Base-by-base conservation (phyloP, 129 eudicot species). In the Centella asiatica region DNA sequence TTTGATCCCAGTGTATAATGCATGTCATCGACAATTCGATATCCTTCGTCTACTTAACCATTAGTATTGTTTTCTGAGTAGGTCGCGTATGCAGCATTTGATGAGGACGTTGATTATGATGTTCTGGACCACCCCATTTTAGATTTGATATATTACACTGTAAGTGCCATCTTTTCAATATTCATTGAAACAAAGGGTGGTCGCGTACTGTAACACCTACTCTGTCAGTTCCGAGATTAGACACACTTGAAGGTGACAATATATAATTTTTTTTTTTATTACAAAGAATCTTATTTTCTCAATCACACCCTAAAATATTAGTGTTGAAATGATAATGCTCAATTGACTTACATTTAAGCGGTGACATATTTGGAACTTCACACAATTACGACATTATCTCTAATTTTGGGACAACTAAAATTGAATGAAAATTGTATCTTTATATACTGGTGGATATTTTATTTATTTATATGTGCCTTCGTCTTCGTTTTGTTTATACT, bases 51-150 rank as follows among this genome's bases (percentile, higher is more conserved):
- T 47, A 25, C 42, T 62, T 26, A 1, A 25, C 5, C 26, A 28
- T 44, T 13, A 17, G 17, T 52, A 40, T 28, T 60, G 22, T 25
- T 49, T 40, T 46, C 19, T 74, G 57, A 44, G 19, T 19, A 86
- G 97, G 82, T 69, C 46, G 67, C 72, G 9, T 29, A 83, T 6
- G 78, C 95, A 10, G 92, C 92, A 10, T 89, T 89, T 68, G 73
- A 85, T 73, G 44, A 62, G 52, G 83, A 83, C 46, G 88, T 82
- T 11, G 81, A 78, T 62, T 62, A 83, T 26, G 84, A 89, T 72
- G 92, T 85, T 26, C 29, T 83, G 62, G 75, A 78, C 71, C 95
- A 89, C 73, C 95, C 97, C 13, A 52, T 85, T 23, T 76, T 83
- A 40, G 82, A 80, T 75, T 72, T 89, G 36, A 55, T 70, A 24